phyloP scores from a whole-genome alignment of 169 alveolate genomes.

The Fabrea salina region DNA sequence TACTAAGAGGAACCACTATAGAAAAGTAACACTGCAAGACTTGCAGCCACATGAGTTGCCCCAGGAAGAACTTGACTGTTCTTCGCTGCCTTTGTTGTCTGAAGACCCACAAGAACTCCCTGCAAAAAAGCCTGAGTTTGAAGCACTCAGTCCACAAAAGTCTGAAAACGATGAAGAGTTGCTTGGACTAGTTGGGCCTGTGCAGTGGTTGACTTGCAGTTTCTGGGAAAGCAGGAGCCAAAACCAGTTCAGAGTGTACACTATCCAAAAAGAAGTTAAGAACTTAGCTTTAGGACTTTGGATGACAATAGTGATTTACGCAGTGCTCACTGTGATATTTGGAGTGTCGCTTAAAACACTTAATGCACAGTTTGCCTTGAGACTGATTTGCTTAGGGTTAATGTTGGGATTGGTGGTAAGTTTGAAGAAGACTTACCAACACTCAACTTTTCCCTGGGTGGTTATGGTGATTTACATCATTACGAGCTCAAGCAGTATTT shows the following conservation, averaged over 20 bases:
- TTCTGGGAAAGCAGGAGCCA: constrained; percentile 8
- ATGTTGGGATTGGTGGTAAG: not conserved
- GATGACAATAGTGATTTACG: constrained; percentile 11
- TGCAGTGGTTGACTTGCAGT: constrained; percentile 31
- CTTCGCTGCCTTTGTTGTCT: not conserved
- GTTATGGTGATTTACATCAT: constrained; percentile 3
- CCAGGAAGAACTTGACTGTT: not conserved
- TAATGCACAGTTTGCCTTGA: not conserved
- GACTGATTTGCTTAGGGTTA: not conserved
- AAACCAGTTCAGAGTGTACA: constrained; percentile 9
- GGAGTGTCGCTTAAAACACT: not conserved
- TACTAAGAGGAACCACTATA: not conserved
- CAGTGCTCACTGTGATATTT: not conserved
- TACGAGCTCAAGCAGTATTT: not conserved
- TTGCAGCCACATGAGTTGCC: not conserved
- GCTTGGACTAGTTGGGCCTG: constrained; percentile 32
- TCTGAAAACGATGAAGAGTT: constrained; percentile 7
- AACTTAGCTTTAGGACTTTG: not conserved
- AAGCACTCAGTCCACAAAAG: not conserved
- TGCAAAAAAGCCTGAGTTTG: not conserved
- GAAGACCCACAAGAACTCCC: not conserved
- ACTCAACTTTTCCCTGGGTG: constrained; percentile 18
- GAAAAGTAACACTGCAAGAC: constrained; percentile 23
- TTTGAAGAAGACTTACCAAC: not conserved
- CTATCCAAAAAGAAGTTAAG: not conserved